phyloP scores from a whole-genome alignment of 306 rosid genomes.

The Betula pendula region DNA sequence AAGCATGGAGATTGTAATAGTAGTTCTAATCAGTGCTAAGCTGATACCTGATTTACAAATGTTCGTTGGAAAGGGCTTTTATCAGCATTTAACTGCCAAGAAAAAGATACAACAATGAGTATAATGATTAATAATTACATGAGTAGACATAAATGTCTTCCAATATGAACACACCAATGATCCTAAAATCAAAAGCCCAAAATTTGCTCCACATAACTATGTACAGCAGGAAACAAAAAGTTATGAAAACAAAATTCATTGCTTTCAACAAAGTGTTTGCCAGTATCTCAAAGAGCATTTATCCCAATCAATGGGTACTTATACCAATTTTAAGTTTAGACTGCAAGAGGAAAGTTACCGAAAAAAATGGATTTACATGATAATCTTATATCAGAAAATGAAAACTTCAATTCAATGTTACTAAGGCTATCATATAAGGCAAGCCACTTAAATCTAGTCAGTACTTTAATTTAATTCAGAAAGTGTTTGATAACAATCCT shows the following conservation, averaged over 20 bases:
- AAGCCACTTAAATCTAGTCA: background rate
- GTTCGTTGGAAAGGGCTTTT: conserved; percentile 97
- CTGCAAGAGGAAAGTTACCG: background rate
- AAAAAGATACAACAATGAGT: conserved; percentile 32
- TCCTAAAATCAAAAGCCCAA: conserved; percentile 10
- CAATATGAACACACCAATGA: conserved; percentile 12
- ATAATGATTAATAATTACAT: background rate
- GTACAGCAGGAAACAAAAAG: conserved; percentile 10
- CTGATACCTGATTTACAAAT: conserved; percentile 89
- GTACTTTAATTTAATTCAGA: background rate
- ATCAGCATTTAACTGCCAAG: conserved; percentile 86
- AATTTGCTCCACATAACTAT: conserved; percentile 16
- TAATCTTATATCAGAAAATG: background rate
- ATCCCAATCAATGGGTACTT: background rate
- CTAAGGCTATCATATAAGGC: background rate
- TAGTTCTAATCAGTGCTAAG: conserved; percentile 26
- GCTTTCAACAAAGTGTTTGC: background rate
- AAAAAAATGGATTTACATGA: background rate
- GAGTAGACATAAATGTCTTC: background rate
- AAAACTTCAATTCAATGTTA: background rate
- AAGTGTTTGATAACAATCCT: background rate
- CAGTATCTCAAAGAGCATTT: background rate
- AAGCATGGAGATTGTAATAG: conserved; percentile 21
- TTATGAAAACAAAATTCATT: background rate
- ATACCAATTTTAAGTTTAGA: background rate